Evolutionary conservation across 108 stramenopile genomes (phyloP).

Genomic region (Pseudonitzschia pungens): DNA sequence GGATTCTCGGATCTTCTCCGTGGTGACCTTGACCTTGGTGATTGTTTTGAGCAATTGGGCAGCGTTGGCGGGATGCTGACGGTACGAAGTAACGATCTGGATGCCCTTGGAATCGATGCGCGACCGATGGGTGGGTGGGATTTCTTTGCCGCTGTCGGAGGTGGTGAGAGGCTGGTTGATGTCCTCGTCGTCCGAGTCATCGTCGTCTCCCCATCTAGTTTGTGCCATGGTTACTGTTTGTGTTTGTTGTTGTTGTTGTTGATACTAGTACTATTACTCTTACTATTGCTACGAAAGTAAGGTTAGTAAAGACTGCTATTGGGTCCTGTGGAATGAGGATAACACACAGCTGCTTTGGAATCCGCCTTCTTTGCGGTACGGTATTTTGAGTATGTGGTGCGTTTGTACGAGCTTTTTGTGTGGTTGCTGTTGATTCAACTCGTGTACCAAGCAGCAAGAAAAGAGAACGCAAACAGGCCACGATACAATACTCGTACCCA

Average conservation of each 20-base stretch:
- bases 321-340: too few relatives aligned
- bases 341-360: too few relatives aligned
- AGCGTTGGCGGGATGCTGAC: constrained; percentile 67
- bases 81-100: constrained; percentile 83
- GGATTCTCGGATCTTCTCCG: constrained; percentile 57
- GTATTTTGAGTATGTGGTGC: not conserved
- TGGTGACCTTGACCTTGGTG: constrained; percentile 65
- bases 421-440: not conserved
- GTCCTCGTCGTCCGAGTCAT: constrained; percentile 51
- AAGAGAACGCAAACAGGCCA: too few relatives aligned
- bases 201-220: constrained; percentile 59
- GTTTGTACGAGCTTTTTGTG: not conserved
- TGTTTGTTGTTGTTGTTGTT: not conserved
- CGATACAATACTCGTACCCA: too few relatives aligned
- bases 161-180: constrained; percentile 4
- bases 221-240: constrained; percentile 36
- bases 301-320: not conserved
- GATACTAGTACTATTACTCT: too few relatives aligned
- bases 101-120: constrained; percentile 82
- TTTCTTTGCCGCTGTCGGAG: constrained; percentile 38
- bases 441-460: not conserved
- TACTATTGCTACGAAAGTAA: not conserved
- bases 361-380: too few relatives aligned
- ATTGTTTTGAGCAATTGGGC: constrained; percentile 72
- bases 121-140: constrained; percentile 85